phyloP scores from a whole-genome alignment of 495 filamentous ascomycete genomes.

The Talaromyces stipitatus region DNA sequence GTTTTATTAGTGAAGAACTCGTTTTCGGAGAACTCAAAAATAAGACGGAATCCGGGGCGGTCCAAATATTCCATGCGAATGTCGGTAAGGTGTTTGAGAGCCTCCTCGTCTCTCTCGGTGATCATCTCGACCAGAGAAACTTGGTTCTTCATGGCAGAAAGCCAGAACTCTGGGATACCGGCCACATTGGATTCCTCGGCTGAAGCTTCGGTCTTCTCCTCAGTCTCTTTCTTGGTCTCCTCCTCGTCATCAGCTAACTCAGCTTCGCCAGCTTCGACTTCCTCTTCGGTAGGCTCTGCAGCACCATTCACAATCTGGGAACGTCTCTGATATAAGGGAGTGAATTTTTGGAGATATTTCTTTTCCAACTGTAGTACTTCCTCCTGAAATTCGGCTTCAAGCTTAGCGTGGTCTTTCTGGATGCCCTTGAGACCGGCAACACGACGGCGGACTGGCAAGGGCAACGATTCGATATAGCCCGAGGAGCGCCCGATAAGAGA shows the following conservation, averaged over 20 bases:
- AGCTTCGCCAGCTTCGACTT: conserved; percentile 79
- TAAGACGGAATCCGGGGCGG: conserved; percentile 92
- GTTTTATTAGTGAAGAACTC: conserved; percentile 95
- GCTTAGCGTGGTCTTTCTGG: conserved; percentile 96
- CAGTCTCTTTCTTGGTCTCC: conserved; percentile 36
- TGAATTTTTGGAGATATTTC: conserved; percentile 98
- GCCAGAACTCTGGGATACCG: conserved; percentile 98
- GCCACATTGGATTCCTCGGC: conserved; percentile 46
- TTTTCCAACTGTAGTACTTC: conserved; percentile 97
- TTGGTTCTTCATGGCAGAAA: conserved; percentile 99
- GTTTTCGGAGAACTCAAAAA: conserved; percentile 94
- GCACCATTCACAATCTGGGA: conserved; percentile 86
- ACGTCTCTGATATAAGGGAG: conserved; percentile 93
- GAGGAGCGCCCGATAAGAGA: conserved; percentile 90
- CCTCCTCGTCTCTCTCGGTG: conserved; percentile 90
- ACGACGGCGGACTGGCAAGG: conserved; percentile 77
- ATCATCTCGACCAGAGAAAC: conserved; percentile 95
- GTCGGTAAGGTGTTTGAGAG: conserved; percentile 83
- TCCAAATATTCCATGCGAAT: conserved; percentile 99
- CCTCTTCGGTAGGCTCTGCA: conserved; percentile 75
- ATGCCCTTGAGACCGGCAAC: conserved; percentile 94
- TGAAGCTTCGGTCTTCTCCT: conserved; percentile 43
- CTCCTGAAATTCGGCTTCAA: conserved; percentile 97
- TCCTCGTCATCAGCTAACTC: conserved; percentile 64
- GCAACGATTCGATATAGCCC: conserved; percentile 95